Base-by-base conservation (phyloP, 495 filamentous ascomycete genomes). In the Neurospora sp. region DNA sequence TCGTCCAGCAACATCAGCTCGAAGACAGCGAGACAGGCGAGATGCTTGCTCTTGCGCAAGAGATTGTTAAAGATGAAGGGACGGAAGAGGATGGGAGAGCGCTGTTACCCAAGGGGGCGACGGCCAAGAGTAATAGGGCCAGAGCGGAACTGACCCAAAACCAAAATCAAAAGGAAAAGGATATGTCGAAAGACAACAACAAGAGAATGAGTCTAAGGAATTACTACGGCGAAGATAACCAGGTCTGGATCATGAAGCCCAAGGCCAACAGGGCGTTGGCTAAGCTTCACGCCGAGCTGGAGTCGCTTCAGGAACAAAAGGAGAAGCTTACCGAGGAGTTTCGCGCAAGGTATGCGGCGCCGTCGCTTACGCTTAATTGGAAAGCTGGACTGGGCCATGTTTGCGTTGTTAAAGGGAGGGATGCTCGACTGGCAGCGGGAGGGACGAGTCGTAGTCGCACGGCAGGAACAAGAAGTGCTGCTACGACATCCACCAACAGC, bases 191-290 rank as follows among this genome's bases (percentile, higher is more conserved):
- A 86, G 81, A 37, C 35, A 37, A 74, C 78, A 78, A 74, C 78
- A 78, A 70, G 14, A 78, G 1, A 45, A 76, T 14, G 73, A 89
- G 45, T 6, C 53, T 74, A 68, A 73, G 80, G 27, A 86, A 86
- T 42, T 75, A 85, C 76, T 89, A 89, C 77, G 80, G 77, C 71
- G 83, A 84, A 53, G 85, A 85, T 44, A 85, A 83, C 41, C 90
- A 96, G 71, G 85, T 89, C 5, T 99, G 95, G 92, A 91, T 96
- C 75, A 97, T 98, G 93, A 90, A 92, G 75, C 86, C 86, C 8
- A 79, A 86, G 73, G 94, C 96, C 20, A 96, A 91, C 73, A 73
- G 78, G 3, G 84, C 78, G 3, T 84, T 98, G n/a, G 74, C 84
- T 69, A 77, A 80, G 1, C 87, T 97, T 0, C 96, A 98, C 79